Evolutionary conservation across 495 filamentous ascomycete species (phyloP).

Genomic region (Articulospora tetracladia): DNA sequence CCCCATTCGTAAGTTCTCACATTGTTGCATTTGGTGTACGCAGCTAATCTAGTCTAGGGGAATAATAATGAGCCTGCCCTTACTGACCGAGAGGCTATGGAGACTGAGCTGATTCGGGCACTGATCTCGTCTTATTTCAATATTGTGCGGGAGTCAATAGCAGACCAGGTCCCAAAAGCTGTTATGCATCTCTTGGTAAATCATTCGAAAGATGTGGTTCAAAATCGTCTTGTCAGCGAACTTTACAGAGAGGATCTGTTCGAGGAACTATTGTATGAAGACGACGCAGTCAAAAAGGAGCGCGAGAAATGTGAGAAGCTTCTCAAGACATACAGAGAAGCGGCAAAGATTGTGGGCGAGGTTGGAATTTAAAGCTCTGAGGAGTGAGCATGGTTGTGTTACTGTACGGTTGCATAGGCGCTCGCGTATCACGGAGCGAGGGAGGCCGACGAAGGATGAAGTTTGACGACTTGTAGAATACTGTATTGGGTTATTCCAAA

Average conservation of each 20-base stretch:
- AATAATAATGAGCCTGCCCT: slow-evolving; percentile 70
- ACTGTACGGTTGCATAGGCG: slow-evolving; percentile 19
- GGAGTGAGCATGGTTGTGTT: slow-evolving; percentile 13
- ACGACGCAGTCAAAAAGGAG: slow-evolving; percentile 94
- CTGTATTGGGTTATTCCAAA: slow-evolving; percentile 18
- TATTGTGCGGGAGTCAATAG: slow-evolving; percentile 94
- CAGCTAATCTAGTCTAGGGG: slow-evolving; percentile 35
- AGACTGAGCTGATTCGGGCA: slow-evolving; percentile 94
- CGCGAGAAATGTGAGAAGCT: slow-evolving; percentile 97
- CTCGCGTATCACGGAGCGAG: slow-evolving; percentile 13
- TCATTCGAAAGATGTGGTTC: slow-evolving; percentile 94
- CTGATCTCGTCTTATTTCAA: slow-evolving; percentile 98
- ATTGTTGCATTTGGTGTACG: not conserved
- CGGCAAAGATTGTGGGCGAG: slow-evolving; percentile 95
- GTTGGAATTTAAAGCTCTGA: slow-evolving; percentile 58
- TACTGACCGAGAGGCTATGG: slow-evolving; percentile 92
- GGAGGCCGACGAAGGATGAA: slow-evolving; percentile 11
- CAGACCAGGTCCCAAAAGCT: slow-evolving; percentile 96
- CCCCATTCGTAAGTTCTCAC: slow-evolving; percentile 52
- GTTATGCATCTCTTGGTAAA: slow-evolving; percentile 99
- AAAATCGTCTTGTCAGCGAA: slow-evolving; percentile 93
- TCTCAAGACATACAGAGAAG: slow-evolving; percentile 90
- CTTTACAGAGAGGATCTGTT: slow-evolving; percentile 94
- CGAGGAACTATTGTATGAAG: slow-evolving; percentile 91
- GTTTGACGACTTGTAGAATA: slow-evolving; percentile 24